These are phyloP conservation scores for Tephrocybe sp. DNA, from an alignment of 768 basidiomycete species.

Conservation along the genomic window DNA sequence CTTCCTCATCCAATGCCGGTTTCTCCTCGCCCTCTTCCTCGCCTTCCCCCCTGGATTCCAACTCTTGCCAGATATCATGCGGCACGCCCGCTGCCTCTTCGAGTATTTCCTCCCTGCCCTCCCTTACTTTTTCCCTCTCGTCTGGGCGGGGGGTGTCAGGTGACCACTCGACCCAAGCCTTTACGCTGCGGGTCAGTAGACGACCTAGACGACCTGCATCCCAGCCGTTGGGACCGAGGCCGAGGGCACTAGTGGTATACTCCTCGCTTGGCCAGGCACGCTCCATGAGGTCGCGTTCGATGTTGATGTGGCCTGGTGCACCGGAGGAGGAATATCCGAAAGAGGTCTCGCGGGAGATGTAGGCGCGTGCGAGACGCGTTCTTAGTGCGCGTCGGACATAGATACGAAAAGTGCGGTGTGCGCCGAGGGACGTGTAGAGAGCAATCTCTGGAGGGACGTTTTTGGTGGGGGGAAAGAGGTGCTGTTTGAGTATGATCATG, in stretches of 20 bases:
- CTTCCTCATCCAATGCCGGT: constrained; percentile 58
- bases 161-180: constrained; percentile 54
- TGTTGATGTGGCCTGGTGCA: constrained; percentile 53
- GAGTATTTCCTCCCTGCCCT: constrained; percentile 53
- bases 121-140: constrained; percentile 26
- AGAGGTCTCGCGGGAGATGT: constrained; percentile 53
- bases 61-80: constrained; percentile 71
- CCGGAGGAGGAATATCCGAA: constrained; percentile 57
- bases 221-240: constrained; percentile 49
- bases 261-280: constrained; percentile 73
- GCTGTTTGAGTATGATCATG: constrained; percentile 57
- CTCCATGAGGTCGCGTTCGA: constrained; percentile 66
- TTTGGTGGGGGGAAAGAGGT: constrained; percentile 48
- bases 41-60: constrained; percentile 52
- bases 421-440: constrained; percentile 46
- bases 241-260: constrained; percentile 25
- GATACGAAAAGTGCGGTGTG: constrained; percentile 58
- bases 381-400: constrained; percentile 61
- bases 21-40: constrained; percentile 28
- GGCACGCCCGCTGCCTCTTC: constrained; percentile 68
- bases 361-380: constrained; percentile 63
- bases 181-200: constrained; percentile 50
- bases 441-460: constrained; percentile 24
- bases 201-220: constrained; percentile 59
- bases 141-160: no score